Evolutionary conservation across 2,329 filamentous ascomycete species (phyloP), one percentile per base, ranked within the genome.

Genomic region (Exophiala bonariae): DNA sequence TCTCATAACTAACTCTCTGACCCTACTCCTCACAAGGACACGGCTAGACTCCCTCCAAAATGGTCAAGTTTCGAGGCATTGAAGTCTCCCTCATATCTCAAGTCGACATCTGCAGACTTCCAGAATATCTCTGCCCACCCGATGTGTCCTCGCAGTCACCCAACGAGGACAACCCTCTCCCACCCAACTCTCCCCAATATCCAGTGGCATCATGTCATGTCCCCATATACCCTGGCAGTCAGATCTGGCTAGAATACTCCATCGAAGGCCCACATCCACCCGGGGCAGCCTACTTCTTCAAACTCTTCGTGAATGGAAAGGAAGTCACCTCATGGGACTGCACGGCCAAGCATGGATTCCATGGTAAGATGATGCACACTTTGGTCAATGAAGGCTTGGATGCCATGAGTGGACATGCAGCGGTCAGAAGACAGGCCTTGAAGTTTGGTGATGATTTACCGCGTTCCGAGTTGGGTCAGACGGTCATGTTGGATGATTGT

Each of bases 171-270:
- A 51, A n/a, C 46, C 44, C 16, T 14, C 40, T 19, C 8, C n/a
- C 28, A 44, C 16, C 31, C 47, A 43, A 16, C 16, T 45, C 20
- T 5, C 17, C 34, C 5, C 35, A 49, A n/a, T 51, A 32, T 30
- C 49, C 52, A 16, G 44, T 40, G 4, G 49, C 44, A 4, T 51
- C 52, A 13, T 57, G 52, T 33, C 54, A 53, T 31, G 44, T 59
- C 17, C 56, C 58, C 10, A 54, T 54, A 35, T 51, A 57, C 19
- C 50, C 58, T 4, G 56, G 56, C 31, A 44, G 51, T 16, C 56
- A 60, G 41, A 54, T 60, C 42, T 60, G 56, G 58, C 54, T 59
- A 38, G 56, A 60, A 34, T 58, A 60, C 44, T 45, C 48, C 26
- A 44, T 60, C 35, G 58, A 60, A 23, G 54, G 55, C n/a, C 56